phyloP scores from a whole-genome alignment of 164 flowering plant species.

The Tetrastigma voinierianum region DNA sequence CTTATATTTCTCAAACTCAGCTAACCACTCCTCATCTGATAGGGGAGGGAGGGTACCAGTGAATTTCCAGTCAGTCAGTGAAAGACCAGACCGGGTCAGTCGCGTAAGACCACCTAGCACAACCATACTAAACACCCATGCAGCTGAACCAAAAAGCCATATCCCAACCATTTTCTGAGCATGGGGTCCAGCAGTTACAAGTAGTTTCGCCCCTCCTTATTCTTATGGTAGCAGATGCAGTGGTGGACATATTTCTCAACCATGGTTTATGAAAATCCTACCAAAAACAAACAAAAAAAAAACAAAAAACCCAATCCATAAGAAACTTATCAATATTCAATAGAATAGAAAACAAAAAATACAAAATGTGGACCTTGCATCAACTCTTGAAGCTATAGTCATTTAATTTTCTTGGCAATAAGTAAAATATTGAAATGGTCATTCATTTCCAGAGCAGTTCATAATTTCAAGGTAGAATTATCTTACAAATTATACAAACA shows the following conservation, averaged over 20 bases:
- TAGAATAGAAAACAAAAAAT: too few relatives aligned
- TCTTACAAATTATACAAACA: too few relatives aligned
- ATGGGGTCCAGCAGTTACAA: constrained; percentile 75
- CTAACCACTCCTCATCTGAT: constrained; percentile 73
- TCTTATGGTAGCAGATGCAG: constrained; percentile 36
- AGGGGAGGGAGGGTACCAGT: constrained; percentile 88
- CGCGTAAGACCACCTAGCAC: constrained; percentile 91
- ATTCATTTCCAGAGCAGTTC: too few relatives aligned
- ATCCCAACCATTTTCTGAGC: constrained; percentile 87
- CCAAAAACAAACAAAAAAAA: too few relatives aligned
- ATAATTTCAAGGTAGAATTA: too few relatives aligned
- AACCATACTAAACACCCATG: constrained; percentile 99
- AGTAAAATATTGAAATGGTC: too few relatives aligned
- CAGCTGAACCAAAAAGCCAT: constrained; percentile 94
- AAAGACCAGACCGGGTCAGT: constrained; percentile 90
- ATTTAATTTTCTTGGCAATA: too few relatives aligned
- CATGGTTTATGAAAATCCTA: constrained; percentile 14
- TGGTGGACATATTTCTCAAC: constrained; percentile 55
- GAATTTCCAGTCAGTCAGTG: constrained; percentile 99
- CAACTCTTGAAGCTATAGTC: too few relatives aligned
- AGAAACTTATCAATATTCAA: too few relatives aligned
- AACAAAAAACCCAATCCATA: too few relatives aligned
- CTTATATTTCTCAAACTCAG: constrained; percentile 92
- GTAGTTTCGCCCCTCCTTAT: constrained; percentile 54
- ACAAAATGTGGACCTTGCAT: too few relatives aligned